Evolutionary conservation across 2,329 filamentous ascomycete genomes (phyloP).

Genomic region (Pseudogymnoascus sp.): DNA sequence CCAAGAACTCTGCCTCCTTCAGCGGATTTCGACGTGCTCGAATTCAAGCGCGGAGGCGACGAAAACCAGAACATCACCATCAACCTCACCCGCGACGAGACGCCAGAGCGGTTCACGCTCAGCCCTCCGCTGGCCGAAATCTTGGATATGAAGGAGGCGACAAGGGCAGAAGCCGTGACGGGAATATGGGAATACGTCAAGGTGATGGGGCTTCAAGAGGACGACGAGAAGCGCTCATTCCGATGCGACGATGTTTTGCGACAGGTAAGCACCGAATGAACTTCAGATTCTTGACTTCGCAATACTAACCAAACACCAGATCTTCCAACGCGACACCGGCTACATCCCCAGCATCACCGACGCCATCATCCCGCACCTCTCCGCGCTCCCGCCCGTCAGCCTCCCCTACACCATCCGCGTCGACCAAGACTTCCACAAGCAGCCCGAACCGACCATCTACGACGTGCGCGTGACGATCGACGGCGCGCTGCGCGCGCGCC

Average conservation of each 20-base stretch:
- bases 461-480: slow-evolving; percentile 80
- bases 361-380: slow-evolving; percentile 70
- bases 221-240: slow-evolving; percentile 89
- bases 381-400: slow-evolving; percentile 70
- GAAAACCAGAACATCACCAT: slow-evolving; percentile 88
- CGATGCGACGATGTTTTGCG: slow-evolving; percentile 78
- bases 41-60: slow-evolving; percentile 86
- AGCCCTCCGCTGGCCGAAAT: slow-evolving; percentile 74
- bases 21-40: slow-evolving; percentile 80
- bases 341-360: slow-evolving; percentile 81
- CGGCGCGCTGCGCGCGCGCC: slow-evolving; percentile 65
- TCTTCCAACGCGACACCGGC: slow-evolving; percentile 67
- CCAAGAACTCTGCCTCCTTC: slow-evolving; percentile 41
- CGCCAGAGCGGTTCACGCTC: slow-evolving; percentile 74
- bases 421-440: slow-evolving; percentile 71
- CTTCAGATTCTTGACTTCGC: background rate
- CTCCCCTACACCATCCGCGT: slow-evolving; percentile 90
- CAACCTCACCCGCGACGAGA: slow-evolving; percentile 76
- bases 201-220: slow-evolving; percentile 77
- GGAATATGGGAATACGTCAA: slow-evolving; percentile 94
- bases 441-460: slow-evolving; percentile 74
- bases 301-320: slow-evolving; percentile 36
- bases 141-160: slow-evolving; percentile 78
- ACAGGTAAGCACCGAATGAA: slow-evolving; percentile 47
- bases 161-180: slow-evolving; percentile 79